Evolutionary conservation across 192 early-diverging fungal species (phyloP).

Genomic region (Coemansia sp.): DNA sequence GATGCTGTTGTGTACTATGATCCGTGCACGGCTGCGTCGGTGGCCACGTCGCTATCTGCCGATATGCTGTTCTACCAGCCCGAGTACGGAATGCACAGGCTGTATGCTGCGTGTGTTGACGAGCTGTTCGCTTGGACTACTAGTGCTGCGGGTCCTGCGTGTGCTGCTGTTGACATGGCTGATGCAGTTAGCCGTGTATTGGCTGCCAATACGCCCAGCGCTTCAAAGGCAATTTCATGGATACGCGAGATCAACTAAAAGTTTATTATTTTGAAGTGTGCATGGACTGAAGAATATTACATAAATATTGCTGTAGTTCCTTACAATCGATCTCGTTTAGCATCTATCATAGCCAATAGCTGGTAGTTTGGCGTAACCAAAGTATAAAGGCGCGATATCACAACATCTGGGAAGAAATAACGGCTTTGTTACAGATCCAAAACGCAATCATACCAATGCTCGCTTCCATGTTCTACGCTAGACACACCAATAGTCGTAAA

Average conservation of each 20-base stretch:
- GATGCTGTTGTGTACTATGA: slow-evolving; percentile 4
- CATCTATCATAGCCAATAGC: no score
- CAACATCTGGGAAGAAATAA: no score
- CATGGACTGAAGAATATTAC: no score
- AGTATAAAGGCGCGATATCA: no score
- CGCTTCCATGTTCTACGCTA: slow-evolving; percentile 57
- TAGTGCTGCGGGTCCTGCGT: neutral
- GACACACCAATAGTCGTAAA: slow-evolving; percentile 58
- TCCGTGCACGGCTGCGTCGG: slow-evolving; percentile 9
- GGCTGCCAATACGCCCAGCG: slow-evolving; percentile 7
- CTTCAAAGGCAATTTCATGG: slow-evolving; percentile 7
- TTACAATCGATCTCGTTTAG: no score
- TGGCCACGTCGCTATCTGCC: slow-evolving; percentile 13
- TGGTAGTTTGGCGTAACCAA: no score
- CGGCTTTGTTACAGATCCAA: slow-evolving; percentile 17
- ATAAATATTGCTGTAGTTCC: no score
- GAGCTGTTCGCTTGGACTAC: slow-evolving; percentile 16
- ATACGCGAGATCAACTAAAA: slow-evolving; percentile 19
- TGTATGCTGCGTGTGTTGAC: slow-evolving; percentile 18
- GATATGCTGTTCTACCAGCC: slow-evolving; percentile 15
- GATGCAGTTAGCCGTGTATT: slow-evolving; percentile 22
- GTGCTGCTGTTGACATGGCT: neutral
- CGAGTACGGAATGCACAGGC: neutral
- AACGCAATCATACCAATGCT: slow-evolving; percentile 46
- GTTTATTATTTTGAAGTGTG: neutral